These are phyloP conservation scores for Xanthoparmelia taractica DNA, from an alignment of 495 filamentous ascomycete species.

Conservation along the genomic window DNA sequence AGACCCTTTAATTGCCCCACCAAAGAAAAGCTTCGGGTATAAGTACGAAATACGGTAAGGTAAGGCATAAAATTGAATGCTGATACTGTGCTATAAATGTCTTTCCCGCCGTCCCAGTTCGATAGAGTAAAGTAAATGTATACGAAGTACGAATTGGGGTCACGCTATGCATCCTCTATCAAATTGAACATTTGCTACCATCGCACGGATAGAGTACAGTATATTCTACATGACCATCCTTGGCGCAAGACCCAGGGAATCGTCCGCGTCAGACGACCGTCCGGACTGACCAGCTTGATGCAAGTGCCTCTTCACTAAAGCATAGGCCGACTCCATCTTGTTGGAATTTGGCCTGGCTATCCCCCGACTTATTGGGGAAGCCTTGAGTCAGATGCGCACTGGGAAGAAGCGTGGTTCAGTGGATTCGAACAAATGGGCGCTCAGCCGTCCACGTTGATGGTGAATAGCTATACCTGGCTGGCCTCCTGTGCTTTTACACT, in stretches of 20 bases:
- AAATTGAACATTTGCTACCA: background rate
- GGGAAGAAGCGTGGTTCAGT: background rate
- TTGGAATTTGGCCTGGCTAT: background rate
- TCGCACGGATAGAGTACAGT: no score
- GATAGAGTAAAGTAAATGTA: background rate
- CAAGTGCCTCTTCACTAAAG: background rate
- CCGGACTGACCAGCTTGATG: background rate
- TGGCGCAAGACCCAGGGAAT: background rate
- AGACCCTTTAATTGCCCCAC: no score
- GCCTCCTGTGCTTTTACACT: conserved; percentile 32
- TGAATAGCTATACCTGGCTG: background rate
- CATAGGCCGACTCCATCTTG: background rate
- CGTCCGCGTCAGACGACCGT: no score
- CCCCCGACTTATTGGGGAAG: background rate
- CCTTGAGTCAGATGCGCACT: background rate
- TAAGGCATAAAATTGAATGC: no score
- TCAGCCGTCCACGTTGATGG: background rate
- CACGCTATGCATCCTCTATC: background rate
- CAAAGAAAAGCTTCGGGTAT: no score
- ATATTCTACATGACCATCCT: no score
- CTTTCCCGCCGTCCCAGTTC: background rate
- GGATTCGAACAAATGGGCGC: background rate
- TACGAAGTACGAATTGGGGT: background rate
- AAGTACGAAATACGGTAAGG: no score
- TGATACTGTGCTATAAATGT: background rate